phyloP scores from a whole-genome alignment of 208 protist genomes.

The Acanthamoeba royreba region DNA sequence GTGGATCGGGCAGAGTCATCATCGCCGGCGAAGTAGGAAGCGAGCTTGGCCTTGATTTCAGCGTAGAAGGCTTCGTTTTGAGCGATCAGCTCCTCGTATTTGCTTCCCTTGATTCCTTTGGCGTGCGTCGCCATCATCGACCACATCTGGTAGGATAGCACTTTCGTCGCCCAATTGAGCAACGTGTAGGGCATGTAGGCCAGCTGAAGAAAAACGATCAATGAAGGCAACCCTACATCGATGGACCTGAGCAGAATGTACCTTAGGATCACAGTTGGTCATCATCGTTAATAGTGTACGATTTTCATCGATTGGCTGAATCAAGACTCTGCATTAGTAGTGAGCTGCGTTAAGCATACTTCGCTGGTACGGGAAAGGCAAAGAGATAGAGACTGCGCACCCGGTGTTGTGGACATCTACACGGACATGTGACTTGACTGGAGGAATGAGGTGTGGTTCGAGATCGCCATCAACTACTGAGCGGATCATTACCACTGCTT shows the following conservation, averaged over 20 bases:
- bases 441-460: neutral
- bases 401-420: neutral
- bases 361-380: neutral
- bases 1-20: no score
- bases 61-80: neutral
- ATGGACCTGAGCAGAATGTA: neutral
- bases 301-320: neutral
- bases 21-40: neutral
- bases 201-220: neutral
- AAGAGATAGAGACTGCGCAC: neutral
- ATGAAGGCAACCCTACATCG: neutral
- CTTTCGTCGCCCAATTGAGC: constrained; percentile 14
- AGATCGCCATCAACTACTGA: neutral
- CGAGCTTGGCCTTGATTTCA: neutral
- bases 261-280: neutral
- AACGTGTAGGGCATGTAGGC: neutral
- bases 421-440: neutral
- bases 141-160: constrained; percentile 15
- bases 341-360: neutral
- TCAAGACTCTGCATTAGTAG: neutral
- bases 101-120: neutral
- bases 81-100: neutral
- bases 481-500: neutral
- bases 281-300: neutral
- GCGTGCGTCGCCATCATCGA: neutral